Base-by-base conservation (phyloP, 441 rosid species). In the Erysimum cheiri region DNA sequence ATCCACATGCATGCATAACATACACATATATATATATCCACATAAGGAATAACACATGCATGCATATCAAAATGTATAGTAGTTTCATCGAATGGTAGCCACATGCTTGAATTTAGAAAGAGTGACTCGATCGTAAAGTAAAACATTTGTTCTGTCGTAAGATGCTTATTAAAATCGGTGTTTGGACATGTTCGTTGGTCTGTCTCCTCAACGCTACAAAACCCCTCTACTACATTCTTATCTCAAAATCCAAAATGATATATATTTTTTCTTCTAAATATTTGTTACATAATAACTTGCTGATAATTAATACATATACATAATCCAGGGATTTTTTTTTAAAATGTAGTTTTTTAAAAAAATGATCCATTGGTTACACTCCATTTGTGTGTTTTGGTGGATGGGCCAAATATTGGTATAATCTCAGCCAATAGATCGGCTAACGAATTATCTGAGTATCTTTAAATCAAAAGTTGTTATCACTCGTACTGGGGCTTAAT, bases 31-130 rank as follows among this genome's bases (percentile, higher is more conserved):
- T 19, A 19, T 19, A 19, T 19, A 19, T 33, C 2, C 39, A 33
- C 6, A 35, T 5, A n/a, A n/a, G n/a, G n/a, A n/a, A n/a, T n/a
- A n/a, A 6, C 0, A 40, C n/a, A 36, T 73, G 82, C 74, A 82
- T 64, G 40, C 55, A 67, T 44, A 48, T 54, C 8, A 22, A 10
- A 48, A 14, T 68, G 39, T 52, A 61, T 48, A 54, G 10, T 39
- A 13, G 31, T 75, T 31, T 69, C 69, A 64, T 52, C 69, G 54
- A 48, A 69, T 77, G n/a, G 48, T 36, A 50, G 58, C 37, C 74
- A 36, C 52, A 41, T 54, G 60, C 24, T 69, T 62, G 15, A 53
- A 36, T 35, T 49, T 31, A 66, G 15, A 57, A 32, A 48, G 54
- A 40, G 40, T 22, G 24, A 53, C 61, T 49, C 48, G 22, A 19